Evolutionary conservation across 2,329 filamentous ascomycete species (phyloP).

Genomic region (Colletotrichum camelliae): DNA sequence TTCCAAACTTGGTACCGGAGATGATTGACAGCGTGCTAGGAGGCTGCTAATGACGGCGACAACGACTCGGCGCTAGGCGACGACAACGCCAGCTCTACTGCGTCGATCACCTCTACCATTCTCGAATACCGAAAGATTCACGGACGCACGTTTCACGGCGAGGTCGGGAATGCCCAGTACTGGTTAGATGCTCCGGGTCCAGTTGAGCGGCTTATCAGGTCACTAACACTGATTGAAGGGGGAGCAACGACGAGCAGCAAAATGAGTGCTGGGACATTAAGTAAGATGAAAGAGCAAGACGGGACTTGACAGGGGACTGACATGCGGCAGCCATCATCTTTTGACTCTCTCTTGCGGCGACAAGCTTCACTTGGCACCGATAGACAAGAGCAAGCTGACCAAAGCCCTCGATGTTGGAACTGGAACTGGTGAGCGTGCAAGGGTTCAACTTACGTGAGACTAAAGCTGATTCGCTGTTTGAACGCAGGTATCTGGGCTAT

Average conservation of each 20-base stretch:
- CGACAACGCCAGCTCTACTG: conserved; percentile 27
- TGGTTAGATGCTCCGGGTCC: conserved; percentile 20
- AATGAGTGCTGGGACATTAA: conserved; percentile 36
- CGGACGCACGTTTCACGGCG: conserved; percentile 36
- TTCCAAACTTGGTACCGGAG: neutral
- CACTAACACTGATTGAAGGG: neutral
- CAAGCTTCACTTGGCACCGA: conserved; percentile 29
- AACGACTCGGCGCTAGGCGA: conserved; percentile 21
- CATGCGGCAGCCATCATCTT: conserved; percentile 26
- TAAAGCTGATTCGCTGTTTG: neutral
- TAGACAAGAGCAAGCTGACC: conserved; percentile 24
- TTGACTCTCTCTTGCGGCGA: conserved; percentile 27
- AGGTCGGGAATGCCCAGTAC: conserved; percentile 30
- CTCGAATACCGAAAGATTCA: conserved; percentile 34
- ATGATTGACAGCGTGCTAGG: conserved; percentile 5
- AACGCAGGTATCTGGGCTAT: conserved; percentile 18
- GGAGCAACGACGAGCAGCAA: conserved; percentile 35
- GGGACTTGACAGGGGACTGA: neutral
- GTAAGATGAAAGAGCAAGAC: conserved; percentile 20
- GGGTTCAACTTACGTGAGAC: neutral
- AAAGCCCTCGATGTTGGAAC: conserved; percentile 56
- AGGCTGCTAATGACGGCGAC: conserved; percentile 1
- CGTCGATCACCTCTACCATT: conserved; percentile 34
- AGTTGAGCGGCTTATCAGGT: neutral
- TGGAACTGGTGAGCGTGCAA: conserved; percentile 38